phyloP scores from a whole-genome alignment of 345 rosid genomes.

The Reutealis trisperma region DNA sequence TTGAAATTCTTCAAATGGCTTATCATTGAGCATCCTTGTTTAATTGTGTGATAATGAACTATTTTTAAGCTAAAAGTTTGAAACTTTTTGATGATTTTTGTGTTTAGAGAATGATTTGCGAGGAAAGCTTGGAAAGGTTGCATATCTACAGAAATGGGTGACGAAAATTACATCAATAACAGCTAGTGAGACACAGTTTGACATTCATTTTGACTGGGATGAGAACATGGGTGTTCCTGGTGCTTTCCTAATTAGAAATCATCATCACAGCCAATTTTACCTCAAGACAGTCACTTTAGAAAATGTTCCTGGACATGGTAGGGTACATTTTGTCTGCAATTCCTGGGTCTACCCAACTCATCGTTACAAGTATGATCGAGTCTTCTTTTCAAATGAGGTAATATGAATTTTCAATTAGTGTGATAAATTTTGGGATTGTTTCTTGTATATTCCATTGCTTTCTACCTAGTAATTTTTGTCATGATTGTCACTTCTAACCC shows the following conservation, averaged over 20 bases:
- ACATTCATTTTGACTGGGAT: slow-evolving; percentile 67
- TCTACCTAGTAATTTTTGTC: neutral
- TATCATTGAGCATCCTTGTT: neutral
- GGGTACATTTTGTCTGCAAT: slow-evolving; percentile 71
- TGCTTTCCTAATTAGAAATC: slow-evolving; percentile 64
- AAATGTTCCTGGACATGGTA: slow-evolving; percentile 54
- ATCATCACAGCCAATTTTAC: slow-evolving; percentile 68
- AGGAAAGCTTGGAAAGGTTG: slow-evolving; percentile 61
- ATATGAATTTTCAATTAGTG: neutral
- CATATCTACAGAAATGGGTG: slow-evolving; percentile 68
- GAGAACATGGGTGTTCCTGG: slow-evolving; percentile 64
- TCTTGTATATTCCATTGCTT: neutral
- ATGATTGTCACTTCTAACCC: slow-evolving; percentile 2
- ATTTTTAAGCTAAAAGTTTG: neutral
- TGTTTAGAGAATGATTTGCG: slow-evolving; percentile 43
- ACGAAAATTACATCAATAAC: slow-evolving; percentile 46
- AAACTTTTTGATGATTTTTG: neutral
- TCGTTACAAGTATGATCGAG: slow-evolving; percentile 63
- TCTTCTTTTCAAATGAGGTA: slow-evolving; percentile 94
- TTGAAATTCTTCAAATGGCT: neutral
- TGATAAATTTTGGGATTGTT: too few species aligned
- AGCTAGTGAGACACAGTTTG: slow-evolving; percentile 53
- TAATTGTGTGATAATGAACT: neutral
- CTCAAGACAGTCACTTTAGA: slow-evolving; percentile 61
- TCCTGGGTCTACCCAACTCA: slow-evolving; percentile 90